These are phyloP conservation scores for Moesziomyces antarcticus DNA, from an alignment of 1,284 basidiomycete genomes.

Conservation along the genomic window DNA sequence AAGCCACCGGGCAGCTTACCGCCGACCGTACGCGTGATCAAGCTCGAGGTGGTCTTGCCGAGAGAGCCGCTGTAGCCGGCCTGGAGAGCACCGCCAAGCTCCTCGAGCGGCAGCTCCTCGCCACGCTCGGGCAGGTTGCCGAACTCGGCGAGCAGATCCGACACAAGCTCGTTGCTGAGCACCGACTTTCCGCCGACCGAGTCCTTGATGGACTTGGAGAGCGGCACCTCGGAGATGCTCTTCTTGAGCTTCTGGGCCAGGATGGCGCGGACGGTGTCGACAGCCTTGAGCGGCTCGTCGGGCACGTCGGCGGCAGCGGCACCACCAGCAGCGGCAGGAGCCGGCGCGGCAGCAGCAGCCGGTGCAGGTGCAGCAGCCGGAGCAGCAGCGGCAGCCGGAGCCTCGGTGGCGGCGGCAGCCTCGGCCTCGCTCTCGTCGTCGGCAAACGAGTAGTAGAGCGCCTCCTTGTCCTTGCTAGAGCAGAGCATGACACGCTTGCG, in stretches of 20 bases:
- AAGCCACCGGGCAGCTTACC: conserved; percentile 99
- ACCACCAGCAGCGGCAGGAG: conserved; percentile 71
- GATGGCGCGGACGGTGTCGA: conserved; percentile 87
- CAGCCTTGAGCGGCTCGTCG: conserved; percentile 89
- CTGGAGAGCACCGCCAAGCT: conserved; percentile 86
- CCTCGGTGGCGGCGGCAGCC: conserved; percentile 70
- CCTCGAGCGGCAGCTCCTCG: conserved; percentile 88
- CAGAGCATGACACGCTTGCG: conserved; percentile 86
- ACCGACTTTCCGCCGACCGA: conserved; percentile 98
- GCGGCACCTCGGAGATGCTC: conserved; percentile 84
- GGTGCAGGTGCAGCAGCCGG: conserved; percentile 69
- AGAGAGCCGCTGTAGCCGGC: conserved; percentile 85
- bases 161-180: conserved; percentile 94
- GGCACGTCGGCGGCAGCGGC: conserved; percentile 76
- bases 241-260: conserved; percentile 99
- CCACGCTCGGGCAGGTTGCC: conserved; percentile 84
- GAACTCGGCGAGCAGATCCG: conserved; percentile 77
- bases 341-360: conserved; percentile 70
- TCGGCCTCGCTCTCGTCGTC: conserved; percentile 74
- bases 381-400: conserved; percentile 67
- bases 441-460: conserved; percentile 98
- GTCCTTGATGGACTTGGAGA: conserved; percentile 97
- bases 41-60: conserved; percentile 92
- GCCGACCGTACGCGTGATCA: conserved; percentile 90
- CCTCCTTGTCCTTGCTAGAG: conserved; percentile 92